Evolutionary conservation across 2,329 filamentous ascomycete species (phyloP), one percentile per base, ranked within the genome.

Genomic region (Tolypocladium amazonense): DNA sequence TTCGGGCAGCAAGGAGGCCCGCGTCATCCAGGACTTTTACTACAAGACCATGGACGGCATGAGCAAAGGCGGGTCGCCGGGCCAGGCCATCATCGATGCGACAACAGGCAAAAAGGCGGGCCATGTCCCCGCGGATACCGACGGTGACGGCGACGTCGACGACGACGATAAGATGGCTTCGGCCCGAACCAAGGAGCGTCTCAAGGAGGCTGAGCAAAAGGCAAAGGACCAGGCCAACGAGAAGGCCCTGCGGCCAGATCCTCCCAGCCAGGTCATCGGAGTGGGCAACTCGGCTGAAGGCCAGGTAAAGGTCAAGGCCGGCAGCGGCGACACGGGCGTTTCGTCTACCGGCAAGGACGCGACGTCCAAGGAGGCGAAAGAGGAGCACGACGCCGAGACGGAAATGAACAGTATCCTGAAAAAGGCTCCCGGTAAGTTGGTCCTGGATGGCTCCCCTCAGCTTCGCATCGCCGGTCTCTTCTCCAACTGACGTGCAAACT

Each of bases 331-430:
- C 33, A 63, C 67, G 23, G 66, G 35, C 12, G 58, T 43, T n/a
- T 64, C 47, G 66, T 65, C 43, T 65, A 70, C 68, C 50, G 67
- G 66, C 37, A 68, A 72, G 62, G 72, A 77, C 56, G 73, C 77
- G 61, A 68, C 9, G 30, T 4, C 68, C 37, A 67, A 74, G 35
- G 80, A 85, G 71, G 81, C 80, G 15, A 76, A 81, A 37, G 81
- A 86, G 62, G 82, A 87, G 58, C 80, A 83, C 59, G 81, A 86
- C 59, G 84, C 88, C 2, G 86, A 92, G 71, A 75, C 76, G 23
- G 89, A 91, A 72, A 75, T 97, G 63, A 88, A 91, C 68, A 73
- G 74, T 9, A 96, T 97, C 56, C 74, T 97, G 64, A 94, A 92
- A 77, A 88, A 86, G 69, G 86, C 90, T 3, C 92, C 93, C 20